Evolutionary conservation across 768 basidiomycete genomes (phyloP).

Genomic region (Rubroboletus pulcherrimus): DNA sequence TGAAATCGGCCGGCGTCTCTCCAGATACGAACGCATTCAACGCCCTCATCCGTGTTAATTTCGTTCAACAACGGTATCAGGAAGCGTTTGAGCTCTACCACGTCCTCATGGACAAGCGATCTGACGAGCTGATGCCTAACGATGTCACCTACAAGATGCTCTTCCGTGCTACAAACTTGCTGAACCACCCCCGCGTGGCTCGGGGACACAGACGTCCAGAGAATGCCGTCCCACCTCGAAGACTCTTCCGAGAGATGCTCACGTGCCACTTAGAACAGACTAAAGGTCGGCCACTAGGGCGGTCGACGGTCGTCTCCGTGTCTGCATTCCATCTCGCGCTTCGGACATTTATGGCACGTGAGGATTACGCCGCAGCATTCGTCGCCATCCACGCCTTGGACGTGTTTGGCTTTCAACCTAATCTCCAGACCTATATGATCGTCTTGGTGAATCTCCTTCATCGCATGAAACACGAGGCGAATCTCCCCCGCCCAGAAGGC

Average conservation of each 20-base stretch:
- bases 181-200: conserved; percentile 14
- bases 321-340: conserved; percentile 41
- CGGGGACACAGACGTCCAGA: conserved; percentile 21
- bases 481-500: neutral
- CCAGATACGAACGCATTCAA: conserved; percentile 47
- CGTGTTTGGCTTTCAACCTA: conserved; percentile 29
- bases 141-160: conserved; percentile 46
- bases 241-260: conserved; percentile 46
- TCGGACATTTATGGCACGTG: conserved; percentile 39
- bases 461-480: conserved; percentile 26
- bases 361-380: conserved; percentile 49
- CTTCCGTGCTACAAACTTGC: conserved; percentile 32
- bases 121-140: conserved; percentile 32
- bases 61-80: conserved; percentile 28
- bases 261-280: conserved; percentile 28
- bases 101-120: conserved; percentile 34
- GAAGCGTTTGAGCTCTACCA: conserved; percentile 44
- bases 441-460: conserved; percentile 38
- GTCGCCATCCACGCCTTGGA: conserved; percentile 35
- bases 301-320: conserved; percentile 28
- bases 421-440: conserved; percentile 37
- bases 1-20: conserved; percentile 35
- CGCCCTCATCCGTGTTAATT: conserved; percentile 41
- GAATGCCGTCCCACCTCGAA: conserved; percentile 35
- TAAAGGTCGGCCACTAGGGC: conserved; percentile 9